Percentiles rank a stretch among this genome's conserved stretches.
Conservation (phyloP, 768 basidiomycete genomes). For the Pleurotus ostreatus region DNA sequence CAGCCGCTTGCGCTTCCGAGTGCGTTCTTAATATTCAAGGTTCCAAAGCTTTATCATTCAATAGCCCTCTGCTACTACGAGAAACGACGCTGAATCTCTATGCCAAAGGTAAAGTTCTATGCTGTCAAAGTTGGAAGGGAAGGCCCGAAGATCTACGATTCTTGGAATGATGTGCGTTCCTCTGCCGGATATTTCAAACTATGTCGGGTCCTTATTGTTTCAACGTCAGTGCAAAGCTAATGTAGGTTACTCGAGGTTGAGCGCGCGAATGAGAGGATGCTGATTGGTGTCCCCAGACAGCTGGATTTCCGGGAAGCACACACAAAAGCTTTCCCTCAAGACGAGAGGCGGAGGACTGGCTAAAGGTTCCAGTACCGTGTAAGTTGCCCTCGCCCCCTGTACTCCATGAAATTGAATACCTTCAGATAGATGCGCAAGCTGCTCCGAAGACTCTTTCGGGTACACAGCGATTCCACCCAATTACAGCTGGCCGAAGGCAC, state of each 20-base stretch:
- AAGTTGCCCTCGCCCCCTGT: background rate
- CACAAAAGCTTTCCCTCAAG: slow-evolving; percentile 48
- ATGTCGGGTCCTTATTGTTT: background rate
- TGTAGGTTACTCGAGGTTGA: slow-evolving; percentile 20
- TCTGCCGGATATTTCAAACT: background rate
- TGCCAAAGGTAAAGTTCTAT: slow-evolving; percentile 43
- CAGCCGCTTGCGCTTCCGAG: too few species aligned
- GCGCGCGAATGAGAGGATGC: background rate
- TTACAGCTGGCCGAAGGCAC: background rate
- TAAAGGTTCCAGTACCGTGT: slow-evolving; percentile 13
- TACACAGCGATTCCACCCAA: background rate
- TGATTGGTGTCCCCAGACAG: slow-evolving; percentile 31
- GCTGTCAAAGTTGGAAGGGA: slow-evolving; percentile 56
- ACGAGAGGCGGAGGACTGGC: slow-evolving; percentile 49
- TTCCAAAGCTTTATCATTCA: background rate
- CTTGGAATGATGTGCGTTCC: slow-evolving; percentile 55
- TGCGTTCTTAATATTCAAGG: background rate
- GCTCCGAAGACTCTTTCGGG: background rate
- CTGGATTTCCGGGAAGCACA: slow-evolving; percentile 46
- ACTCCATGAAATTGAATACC: background rate
- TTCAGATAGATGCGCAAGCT: background rate
- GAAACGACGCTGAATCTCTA: slow-evolving; percentile 10
- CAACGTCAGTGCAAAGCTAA: slow-evolving; percentile 38
- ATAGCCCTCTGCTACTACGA: slow-evolving; percentile 1
- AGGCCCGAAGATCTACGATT: slow-evolving; percentile 52